Base-by-base conservation (phyloP, 139 green algal species). In the Chlamydomonas sp. region DNA sequence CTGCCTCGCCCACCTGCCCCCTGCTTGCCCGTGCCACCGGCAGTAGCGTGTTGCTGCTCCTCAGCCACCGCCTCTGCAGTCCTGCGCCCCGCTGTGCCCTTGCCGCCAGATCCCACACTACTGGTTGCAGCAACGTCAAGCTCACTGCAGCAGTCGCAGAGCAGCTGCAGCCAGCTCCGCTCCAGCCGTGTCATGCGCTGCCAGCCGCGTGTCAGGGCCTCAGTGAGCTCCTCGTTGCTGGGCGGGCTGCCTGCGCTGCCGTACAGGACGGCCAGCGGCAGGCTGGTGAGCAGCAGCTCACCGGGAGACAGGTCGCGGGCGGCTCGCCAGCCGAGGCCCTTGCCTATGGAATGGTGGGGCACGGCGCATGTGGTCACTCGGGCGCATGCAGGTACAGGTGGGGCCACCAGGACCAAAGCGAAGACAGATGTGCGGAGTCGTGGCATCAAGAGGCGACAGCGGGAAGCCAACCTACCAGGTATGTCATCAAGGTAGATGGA, bases 211-310 rank as follows among this genome's bases (percentile, higher is more conserved):
- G 59, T 57, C 17, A 83, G 57, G 57, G 63, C 84, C 57, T 3
- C 57, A 2, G 8, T 49, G 20, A 83, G 49, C 0, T 77, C 75
- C 4, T 68, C 64, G 12, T 69, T 71, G 10, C 31, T 17, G 5
- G 57, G 75, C 63, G 75, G 64, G 20, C 77, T 57, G 17, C 83
- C 83, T 2, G 74, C 49, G 5, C 0, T 8, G 9, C 84, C 84
- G 75, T 88, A 88, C 84, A 88, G 63, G 61, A 83, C 84, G 75
- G 57, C 75, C 9, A 88, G 60, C 0, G 84, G 84, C 17, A 88
- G 84, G 1, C 75, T 83, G 12, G 59, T 63, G 1, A 88, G 58
- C 7, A 88, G 63, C n/a, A 88, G 84, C 75, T 88, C 84, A 17
- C 84, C 84, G 31, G 75, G 57, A 1, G 64, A 15, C 12, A 88